Percentiles rank a stretch among this genome's conserved stretches.
Conservation (phyloP, 257 asterid species). For the Przewalskia tangutica region DNA sequence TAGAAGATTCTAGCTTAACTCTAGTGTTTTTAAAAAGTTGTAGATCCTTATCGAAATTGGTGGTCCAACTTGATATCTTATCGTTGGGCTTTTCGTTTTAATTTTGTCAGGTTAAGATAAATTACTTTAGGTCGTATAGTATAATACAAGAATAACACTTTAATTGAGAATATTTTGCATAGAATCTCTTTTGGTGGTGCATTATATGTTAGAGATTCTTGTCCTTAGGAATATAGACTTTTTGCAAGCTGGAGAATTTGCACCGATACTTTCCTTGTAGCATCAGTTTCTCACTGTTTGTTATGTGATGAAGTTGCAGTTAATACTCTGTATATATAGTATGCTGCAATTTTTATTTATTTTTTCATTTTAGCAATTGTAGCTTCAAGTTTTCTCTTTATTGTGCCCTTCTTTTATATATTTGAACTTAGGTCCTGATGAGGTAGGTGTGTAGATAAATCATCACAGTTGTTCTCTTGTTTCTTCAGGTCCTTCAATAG, state of each 20-base stretch:
- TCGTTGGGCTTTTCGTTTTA: background rate
- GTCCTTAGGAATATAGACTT: background rate
- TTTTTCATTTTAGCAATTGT: background rate
- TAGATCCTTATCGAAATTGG: background rate
- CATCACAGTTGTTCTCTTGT: conserved; percentile 1
- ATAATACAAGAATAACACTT: background rate
- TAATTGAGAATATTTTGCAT: background rate
- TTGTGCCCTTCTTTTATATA: background rate
- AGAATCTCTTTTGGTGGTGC: background rate
- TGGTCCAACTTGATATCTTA: background rate
- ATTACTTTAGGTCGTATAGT: background rate
- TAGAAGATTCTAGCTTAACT: background rate
- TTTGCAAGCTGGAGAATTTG: background rate
- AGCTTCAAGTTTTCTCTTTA: background rate
- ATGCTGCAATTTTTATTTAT: background rate
- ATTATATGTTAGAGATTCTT: background rate
- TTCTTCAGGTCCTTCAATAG: conserved; percentile 79
- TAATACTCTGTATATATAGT: background rate
- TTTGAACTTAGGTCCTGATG: conserved; percentile 43
- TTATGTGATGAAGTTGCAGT: background rate
- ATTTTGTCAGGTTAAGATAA: background rate
- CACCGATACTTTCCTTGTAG: background rate
- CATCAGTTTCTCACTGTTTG: background rate
- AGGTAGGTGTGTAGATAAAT: conserved; percentile 51
- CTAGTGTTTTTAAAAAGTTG: background rate